Evolutionary conservation across 2,329 filamentous ascomycete genomes (phyloP).

Genomic region (Pseudogymnoascus sp.): DNA sequence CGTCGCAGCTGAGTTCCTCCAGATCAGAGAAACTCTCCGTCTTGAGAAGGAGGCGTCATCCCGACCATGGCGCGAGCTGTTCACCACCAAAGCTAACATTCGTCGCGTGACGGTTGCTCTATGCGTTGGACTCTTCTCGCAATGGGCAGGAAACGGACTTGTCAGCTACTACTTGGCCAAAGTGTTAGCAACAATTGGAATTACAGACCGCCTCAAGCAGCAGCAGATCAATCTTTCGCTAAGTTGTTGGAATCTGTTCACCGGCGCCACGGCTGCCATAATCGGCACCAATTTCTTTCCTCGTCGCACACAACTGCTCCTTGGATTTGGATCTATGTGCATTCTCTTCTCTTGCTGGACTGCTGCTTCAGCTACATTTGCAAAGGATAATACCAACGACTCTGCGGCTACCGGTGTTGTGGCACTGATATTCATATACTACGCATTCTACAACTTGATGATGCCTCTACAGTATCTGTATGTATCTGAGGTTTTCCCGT

Average conservation of each 20-base stretch:
- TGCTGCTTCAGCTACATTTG: conserved; percentile 1
- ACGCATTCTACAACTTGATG: conserved; percentile 10
- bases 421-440: conserved; percentile 9
- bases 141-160: conserved; percentile 48
- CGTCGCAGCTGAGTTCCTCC: neutral
- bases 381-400: neutral
- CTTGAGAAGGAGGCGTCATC: neutral
- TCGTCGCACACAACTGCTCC: neutral
- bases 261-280: neutral
- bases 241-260: neutral
- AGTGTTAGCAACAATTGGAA: conserved; percentile 30
- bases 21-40: neutral
- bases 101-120: conserved; percentile 20
- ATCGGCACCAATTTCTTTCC: neutral
- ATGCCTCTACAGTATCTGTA: neutral
- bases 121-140: conserved; percentile 46
- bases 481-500: neutral
- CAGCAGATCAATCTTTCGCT: neutral
- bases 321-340: neutral
- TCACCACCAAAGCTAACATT: neutral
- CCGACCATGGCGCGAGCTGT: neutral
- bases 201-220: conserved; percentile 28
- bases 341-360: neutral
- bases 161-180: conserved; percentile 34
- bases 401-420: neutral